Percentiles rank a stretch among this genome's conserved stretches.
Evolutionary conservation across 2,329 filamentous ascomycete genomes (phyloP).

Genomic region (Rhinocladiella similis): DNA sequence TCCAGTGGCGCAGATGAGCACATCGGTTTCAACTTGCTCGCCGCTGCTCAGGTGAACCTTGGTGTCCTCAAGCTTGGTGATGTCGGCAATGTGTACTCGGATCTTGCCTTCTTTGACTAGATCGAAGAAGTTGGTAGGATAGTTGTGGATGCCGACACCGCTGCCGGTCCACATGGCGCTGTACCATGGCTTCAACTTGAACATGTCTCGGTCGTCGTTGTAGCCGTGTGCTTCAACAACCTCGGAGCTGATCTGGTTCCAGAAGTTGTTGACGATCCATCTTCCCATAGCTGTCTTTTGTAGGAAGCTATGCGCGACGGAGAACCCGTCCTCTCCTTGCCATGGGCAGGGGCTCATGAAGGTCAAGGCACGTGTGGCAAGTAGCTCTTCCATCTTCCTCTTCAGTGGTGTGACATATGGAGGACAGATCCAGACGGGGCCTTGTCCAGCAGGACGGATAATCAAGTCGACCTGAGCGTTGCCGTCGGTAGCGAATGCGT

Average conservation of each 20-base stretch:
- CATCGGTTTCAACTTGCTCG: conserved; percentile 47
- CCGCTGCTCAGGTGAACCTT: conserved; percentile 52
- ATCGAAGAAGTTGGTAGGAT: conserved; percentile 57
- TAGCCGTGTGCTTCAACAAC: no score
- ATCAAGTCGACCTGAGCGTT: conserved; percentile 56
- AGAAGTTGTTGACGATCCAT: no score
- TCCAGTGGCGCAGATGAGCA: conserved; percentile 56
- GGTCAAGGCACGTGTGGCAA: conserved; percentile 65
- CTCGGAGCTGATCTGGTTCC: no score
- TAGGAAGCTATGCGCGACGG: no score
- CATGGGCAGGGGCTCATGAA: conserved; percentile 35
- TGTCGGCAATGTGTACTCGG: conserved; percentile 52
- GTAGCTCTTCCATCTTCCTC: conserved; percentile 66
- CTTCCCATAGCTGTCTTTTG: no score
- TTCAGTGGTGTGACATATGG: conserved; percentile 65
- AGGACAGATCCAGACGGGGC: conserved; percentile 60
- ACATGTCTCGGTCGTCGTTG: background rate
- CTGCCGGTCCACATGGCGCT: conserved; percentile 55
- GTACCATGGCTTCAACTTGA: conserved; percentile 38
- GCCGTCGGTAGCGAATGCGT: conserved; percentile 55
- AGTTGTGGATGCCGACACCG: conserved; percentile 54
- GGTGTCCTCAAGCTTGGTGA: conserved; percentile 47
- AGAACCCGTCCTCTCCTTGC: no score
- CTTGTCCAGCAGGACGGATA: conserved; percentile 56
- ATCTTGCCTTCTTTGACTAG: conserved; percentile 56